These are phyloP conservation scores for Aspergillus cavernicola DNA, from an alignment of 495 filamentous ascomycete species.

Conservation along the genomic window DNA sequence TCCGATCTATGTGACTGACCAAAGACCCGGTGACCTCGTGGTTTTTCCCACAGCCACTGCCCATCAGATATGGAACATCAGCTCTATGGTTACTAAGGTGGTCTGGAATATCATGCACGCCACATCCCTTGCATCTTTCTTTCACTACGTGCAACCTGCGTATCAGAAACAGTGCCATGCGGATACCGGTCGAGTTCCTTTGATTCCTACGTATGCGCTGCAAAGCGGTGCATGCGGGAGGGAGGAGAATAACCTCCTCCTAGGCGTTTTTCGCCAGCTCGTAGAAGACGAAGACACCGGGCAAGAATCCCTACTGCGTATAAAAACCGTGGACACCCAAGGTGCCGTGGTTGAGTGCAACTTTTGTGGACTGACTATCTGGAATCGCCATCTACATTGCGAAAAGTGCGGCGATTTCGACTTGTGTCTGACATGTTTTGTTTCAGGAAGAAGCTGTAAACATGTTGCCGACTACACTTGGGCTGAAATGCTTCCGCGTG, in stretches of 20 bases:
- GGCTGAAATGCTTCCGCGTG: slow-evolving; percentile 16
- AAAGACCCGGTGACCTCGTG: slow-evolving; percentile 22
- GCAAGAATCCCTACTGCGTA: background rate
- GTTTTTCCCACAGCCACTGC: slow-evolving; percentile 22
- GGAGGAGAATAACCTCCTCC: background rate
- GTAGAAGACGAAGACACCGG: slow-evolving; percentile 17
- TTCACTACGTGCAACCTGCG: slow-evolving; percentile 20
- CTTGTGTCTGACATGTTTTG: slow-evolving; percentile 20
- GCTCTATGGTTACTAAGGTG: slow-evolving; percentile 19
- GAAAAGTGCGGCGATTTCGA: slow-evolving; percentile 23
- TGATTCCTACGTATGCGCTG: slow-evolving; percentile 18
- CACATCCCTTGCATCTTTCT: slow-evolving; percentile 15
- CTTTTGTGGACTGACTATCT: slow-evolving; percentile 23
- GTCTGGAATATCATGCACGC: slow-evolving; percentile 25
- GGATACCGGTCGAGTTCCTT: slow-evolving; percentile 21
- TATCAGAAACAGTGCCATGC: slow-evolving; percentile 20
- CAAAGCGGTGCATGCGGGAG: background rate
- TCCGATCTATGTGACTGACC: slow-evolving; percentile 21
- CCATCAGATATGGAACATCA: slow-evolving; percentile 24
- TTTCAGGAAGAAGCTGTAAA: slow-evolving; percentile 23
- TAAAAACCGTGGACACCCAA: slow-evolving; percentile 19
- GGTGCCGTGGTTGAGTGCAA: slow-evolving; percentile 24
- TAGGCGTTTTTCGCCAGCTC: slow-evolving; percentile 11
- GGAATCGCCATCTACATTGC: slow-evolving; percentile 25
- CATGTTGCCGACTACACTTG: slow-evolving; percentile 18